These are phyloP conservation scores for Candida michaelii DNA, from an alignment of 805 yeast species.

Conservation along the genomic window DNA sequence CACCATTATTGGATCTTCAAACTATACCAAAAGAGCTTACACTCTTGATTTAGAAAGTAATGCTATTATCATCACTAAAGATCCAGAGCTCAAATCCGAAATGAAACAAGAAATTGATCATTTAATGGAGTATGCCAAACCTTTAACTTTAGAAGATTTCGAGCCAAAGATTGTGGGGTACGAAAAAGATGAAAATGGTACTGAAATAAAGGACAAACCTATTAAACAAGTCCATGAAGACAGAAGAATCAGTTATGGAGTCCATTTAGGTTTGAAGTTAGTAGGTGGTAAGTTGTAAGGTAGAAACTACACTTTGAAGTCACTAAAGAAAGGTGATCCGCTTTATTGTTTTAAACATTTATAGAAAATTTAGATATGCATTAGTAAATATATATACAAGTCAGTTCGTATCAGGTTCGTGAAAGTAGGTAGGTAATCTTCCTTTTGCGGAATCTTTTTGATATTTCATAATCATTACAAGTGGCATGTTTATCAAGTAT, in stretches of 20 bases:
- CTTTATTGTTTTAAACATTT: background rate
- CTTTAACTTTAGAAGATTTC: conserved; percentile 61
- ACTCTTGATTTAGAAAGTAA: conserved; percentile 85
- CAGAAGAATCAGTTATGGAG: conserved; percentile 61
- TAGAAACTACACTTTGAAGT: too few relatives aligned
- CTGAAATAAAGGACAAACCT: conserved; percentile 15
- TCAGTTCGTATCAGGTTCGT: background rate
- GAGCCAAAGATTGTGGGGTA: conserved; percentile 27
- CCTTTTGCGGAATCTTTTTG: conserved; percentile 7
- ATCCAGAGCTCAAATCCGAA: conserved; percentile 51
- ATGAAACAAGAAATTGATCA: conserved; percentile 67
- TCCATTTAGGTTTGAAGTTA: conserved; percentile 63
- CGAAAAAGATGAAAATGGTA: conserved; percentile 17
- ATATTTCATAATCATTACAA: conserved; percentile 5
- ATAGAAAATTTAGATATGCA: conserved; percentile 7
- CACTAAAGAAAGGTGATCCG: too few relatives aligned
- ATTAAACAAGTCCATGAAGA: conserved; percentile 43
- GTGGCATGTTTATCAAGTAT: conserved; percentile 9
- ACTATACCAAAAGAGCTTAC: conserved; percentile 89
- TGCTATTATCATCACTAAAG: conserved; percentile 74
- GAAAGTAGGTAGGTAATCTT: background rate
- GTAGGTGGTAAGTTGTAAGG: conserved; percentile 53
- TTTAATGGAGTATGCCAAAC: conserved; percentile 51
- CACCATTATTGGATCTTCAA: conserved; percentile 88
- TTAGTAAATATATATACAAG: background rate